These are phyloP conservation scores for Aureobasidium sp. DNA, from an alignment of 2,329 filamentous ascomycete species.

Conservation along the genomic window DNA sequence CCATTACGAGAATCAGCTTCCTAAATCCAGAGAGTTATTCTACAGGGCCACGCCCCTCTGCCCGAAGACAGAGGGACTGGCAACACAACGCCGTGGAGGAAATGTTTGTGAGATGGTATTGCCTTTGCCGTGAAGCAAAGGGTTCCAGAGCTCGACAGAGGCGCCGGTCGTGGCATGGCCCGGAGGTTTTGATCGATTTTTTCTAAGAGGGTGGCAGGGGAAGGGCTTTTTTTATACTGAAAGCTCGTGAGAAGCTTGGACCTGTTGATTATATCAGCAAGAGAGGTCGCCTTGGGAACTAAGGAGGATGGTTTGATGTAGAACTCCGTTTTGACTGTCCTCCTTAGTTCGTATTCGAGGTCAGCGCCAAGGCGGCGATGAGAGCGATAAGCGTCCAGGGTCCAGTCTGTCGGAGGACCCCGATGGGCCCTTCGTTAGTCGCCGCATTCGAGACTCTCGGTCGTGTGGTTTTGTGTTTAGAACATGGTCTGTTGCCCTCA, in stretches of 20 bases:
- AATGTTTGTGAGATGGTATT: conserved; percentile 14
- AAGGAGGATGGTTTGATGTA: too few relatives aligned
- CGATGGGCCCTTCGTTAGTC: conserved; percentile 1
- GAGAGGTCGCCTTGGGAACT: too few relatives aligned
- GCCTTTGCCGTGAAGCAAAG: conserved; percentile 15
- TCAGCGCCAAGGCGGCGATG: conserved; percentile 7
- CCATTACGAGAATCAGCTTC: conserved; percentile 61
- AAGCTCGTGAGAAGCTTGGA: not conserved
- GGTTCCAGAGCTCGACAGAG: conserved; percentile 30
- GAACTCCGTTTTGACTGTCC: too few relatives aligned
- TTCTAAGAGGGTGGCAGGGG: conserved; percentile 27
- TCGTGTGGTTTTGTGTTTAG: not conserved
- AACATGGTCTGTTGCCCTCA: not conserved
- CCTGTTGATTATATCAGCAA: not conserved
- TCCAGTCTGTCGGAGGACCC: not conserved
- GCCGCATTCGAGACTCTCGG: not conserved
- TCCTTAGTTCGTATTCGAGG: too few relatives aligned
- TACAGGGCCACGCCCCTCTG: conserved; percentile 53
- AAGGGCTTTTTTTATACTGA: not conserved
- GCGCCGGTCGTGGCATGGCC: conserved; percentile 62
- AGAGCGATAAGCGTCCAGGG: not conserved
- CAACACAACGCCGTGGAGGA: conserved; percentile 55
- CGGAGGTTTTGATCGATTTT: conserved; percentile 50
- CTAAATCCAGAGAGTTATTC: conserved; percentile 52
- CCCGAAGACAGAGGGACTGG: conserved; percentile 44